Evolutionary conservation across 371 early-diverging fungal species (phyloP).

Genomic region (Phascolomyces articulosus): DNA sequence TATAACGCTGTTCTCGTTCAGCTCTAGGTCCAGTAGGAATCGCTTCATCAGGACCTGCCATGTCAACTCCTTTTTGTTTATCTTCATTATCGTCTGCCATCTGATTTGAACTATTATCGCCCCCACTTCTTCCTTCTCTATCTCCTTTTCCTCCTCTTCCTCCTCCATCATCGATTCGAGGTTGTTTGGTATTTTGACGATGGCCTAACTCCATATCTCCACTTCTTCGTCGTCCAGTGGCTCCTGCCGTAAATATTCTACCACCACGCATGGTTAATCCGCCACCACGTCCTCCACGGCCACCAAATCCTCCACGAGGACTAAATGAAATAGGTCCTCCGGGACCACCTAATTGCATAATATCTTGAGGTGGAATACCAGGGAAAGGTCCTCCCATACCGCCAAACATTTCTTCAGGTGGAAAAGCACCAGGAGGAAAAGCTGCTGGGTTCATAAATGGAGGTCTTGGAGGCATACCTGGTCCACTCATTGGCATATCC

Average conservation of each 20-base stretch:
- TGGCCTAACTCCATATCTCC: background rate
- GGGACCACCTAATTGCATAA: conserved; percentile 26
- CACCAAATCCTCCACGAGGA: conserved; percentile 30
- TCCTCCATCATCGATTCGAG: background rate
- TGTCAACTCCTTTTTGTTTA: conserved; percentile 22
- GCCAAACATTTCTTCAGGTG: conserved; percentile 23
- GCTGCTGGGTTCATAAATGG: conserved; percentile 40
- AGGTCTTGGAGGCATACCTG: conserved; percentile 27
- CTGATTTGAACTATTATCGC: no score
- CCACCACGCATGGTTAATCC: conserved; percentile 19
- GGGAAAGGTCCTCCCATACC: conserved; percentile 29
- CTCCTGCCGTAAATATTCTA: conserved; percentile 2
- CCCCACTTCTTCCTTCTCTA: background rate
- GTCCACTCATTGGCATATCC: conserved; percentile 17
- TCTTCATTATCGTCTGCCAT: background rate
- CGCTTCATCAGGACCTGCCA: conserved; percentile 27
- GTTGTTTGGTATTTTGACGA: conserved; percentile 1
- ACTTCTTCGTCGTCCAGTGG: conserved; percentile 10
- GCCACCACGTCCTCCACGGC: conserved; percentile 25
- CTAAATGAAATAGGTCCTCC: conserved; percentile 24
- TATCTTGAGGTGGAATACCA: conserved; percentile 44
- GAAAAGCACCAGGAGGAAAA: conserved; percentile 34
- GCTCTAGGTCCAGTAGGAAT: conserved; percentile 35
- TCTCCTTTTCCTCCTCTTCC: no score
- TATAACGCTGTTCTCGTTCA: conserved; percentile 20